Conservation (phyloP, 495 filamentous ascomycete genomes). For the Astrothelium subdiscretum region DNA sequence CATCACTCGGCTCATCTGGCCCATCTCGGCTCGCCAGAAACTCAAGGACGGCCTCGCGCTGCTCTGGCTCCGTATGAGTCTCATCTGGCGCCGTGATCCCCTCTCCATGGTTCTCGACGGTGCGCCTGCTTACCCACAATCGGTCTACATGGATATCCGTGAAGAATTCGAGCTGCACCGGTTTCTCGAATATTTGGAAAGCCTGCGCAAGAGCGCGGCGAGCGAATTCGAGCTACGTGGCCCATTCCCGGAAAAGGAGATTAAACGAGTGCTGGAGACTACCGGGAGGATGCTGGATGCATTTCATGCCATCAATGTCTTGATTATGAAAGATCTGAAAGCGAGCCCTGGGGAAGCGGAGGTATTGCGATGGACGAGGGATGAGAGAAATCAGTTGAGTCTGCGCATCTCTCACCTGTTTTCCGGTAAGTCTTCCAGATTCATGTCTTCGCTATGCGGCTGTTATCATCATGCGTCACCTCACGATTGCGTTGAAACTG, state of each 20-base stretch:
- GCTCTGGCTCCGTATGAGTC: slow-evolving; percentile 85
- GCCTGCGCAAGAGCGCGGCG: slow-evolving; percentile 56
- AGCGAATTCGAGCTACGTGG: slow-evolving; percentile 77
- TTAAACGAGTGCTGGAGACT: slow-evolving; percentile 60
- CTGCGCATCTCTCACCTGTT: slow-evolving; percentile 86
- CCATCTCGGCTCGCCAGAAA: slow-evolving; percentile 75
- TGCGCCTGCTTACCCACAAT: slow-evolving; percentile 22
- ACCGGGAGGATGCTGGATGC: slow-evolving; percentile 78
- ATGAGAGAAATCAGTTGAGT: slow-evolving; percentile 69
- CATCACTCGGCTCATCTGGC: slow-evolving; percentile 83
- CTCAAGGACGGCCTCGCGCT: slow-evolving; percentile 76
- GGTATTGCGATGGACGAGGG: slow-evolving; percentile 64
- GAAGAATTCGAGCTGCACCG: slow-evolving; percentile 64
- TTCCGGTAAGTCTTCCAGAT: slow-evolving; percentile 42
- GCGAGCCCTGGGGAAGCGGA: slow-evolving; percentile 69
- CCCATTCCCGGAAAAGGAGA: slow-evolving; percentile 62
- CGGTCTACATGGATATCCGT: slow-evolving; percentile 60
- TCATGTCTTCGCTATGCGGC: not conserved
- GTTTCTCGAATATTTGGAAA: slow-evolving; percentile 54
- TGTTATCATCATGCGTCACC: too few species aligned
- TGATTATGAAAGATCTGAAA: slow-evolving; percentile 68
- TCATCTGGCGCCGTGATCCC: slow-evolving; percentile 95
- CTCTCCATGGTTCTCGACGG: slow-evolving; percentile 56
- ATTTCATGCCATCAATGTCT: slow-evolving; percentile 90
- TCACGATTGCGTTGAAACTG: too few species aligned